Evolutionary conservation across 2,329 filamentous ascomycete species (phyloP), one percentile per base, ranked within the genome.

Genomic region (Dothideomycetes sp.): DNA sequence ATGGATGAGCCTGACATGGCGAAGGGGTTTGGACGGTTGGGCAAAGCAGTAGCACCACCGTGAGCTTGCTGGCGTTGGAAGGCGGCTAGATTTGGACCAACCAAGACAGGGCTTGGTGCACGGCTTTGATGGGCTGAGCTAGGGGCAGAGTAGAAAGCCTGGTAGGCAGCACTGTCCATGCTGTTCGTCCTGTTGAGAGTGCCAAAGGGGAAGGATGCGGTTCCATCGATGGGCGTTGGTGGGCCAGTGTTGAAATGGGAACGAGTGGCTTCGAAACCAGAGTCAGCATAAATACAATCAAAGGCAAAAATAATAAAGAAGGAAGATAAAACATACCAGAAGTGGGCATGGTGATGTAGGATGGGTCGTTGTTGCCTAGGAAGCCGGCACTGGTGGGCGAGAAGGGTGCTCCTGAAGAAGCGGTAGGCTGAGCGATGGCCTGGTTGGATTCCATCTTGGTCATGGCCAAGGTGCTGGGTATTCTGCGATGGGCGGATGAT

Each of bases 391-490:
- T 51, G 54, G 61, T 48, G 2, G 59, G 60, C 15, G 67, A 62
- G 47, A 69, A 68, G 19, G 55, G 47, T 8, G 57, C 52, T 15
- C 53, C 45, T 9, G 49, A 51, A 15, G 51, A 54, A 20, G 57
- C 51, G 41, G 57, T 47, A 17, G 45, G 49, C 17, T 53, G 50
- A 4, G 49, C 49, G 12, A 54, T 51, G 10, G 51, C 46, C 41
- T 57, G 54, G 31, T 49, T 59, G 9, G 76, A 79, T 50, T 91
- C 83, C 24, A 91, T 68, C 41, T 78, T 78, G 2, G 87, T 94
- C 87, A 94, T 94, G 6, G 80, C 74, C 51, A 94, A 63, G 12
- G 76, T 79, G 13, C 74, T 78, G 1, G 85, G 83, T 11, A 93
- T 65, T 58, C 84, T 84, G 23, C 68, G 62, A 34, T 61, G 60